A percentile compares a stretch with the other conserved stretches of the same genome.
These are phyloP conservation scores for Marvania coccoides DNA, from an alignment of 139 green algal genomes.

Conservation along the genomic window DNA sequence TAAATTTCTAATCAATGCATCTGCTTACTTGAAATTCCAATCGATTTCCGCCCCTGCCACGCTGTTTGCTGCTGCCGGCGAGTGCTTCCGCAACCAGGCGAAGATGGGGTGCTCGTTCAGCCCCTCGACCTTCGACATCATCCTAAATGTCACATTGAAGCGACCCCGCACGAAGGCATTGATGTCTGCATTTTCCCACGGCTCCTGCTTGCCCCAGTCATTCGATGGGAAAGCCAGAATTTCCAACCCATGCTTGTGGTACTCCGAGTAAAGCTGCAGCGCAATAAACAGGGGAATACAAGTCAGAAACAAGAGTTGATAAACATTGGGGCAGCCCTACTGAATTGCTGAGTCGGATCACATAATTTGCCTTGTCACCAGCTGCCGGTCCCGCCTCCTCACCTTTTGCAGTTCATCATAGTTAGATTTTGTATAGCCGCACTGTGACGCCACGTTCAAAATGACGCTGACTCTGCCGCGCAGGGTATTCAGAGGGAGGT, in stretches of 20 bases:
- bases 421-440: conserved; percentile 6
- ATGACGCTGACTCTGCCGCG: not conserved
- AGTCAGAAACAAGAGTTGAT: too few species aligned
- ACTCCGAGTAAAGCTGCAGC: not conserved
- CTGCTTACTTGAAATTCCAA: conserved; percentile 8
- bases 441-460: not conserved
- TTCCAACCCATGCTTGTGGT: not conserved
- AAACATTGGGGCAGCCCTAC: too few species aligned
- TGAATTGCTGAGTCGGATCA: too few species aligned
- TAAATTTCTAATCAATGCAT: too few species aligned
- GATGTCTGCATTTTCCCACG: not conserved
- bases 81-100: not conserved
- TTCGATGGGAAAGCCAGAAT: conserved; percentile 1
- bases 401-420: not conserved
- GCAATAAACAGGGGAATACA: too few species aligned
- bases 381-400: too few species aligned
- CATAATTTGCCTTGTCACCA: too few species aligned
- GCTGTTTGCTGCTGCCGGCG: not conserved
- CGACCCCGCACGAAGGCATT: not conserved
- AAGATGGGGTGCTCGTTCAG: not conserved
- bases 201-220: conserved; percentile 1
- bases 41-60: not conserved
- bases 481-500: not conserved
- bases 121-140: not conserved
- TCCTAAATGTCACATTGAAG: not conserved